Evolutionary conservation across 768 basidiomycete genomes (phyloP).

Genomic region (Lactarius deliciosus): DNA sequence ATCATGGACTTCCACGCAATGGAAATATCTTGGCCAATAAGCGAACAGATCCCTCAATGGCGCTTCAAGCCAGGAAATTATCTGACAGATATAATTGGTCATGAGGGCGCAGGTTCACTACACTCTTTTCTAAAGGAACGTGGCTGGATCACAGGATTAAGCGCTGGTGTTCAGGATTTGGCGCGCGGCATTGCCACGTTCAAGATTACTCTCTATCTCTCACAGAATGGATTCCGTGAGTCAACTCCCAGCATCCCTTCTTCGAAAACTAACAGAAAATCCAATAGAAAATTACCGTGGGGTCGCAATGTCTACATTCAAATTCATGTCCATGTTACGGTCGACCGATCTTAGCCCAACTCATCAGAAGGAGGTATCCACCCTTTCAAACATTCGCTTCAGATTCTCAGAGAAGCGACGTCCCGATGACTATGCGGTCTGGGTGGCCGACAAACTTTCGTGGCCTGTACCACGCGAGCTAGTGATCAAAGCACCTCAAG

Average conservation of each 20-base stretch:
- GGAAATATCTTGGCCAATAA: constrained; percentile 79
- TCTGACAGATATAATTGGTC: constrained; percentile 80
- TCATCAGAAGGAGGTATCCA: constrained; percentile 74
- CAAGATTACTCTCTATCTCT: constrained; percentile 78
- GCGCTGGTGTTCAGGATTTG: constrained; percentile 64
- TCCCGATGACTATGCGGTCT: constrained; percentile 77
- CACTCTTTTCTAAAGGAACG: constrained; percentile 86
- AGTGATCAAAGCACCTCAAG: constrained; percentile 65
- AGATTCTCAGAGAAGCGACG: constrained; percentile 82
- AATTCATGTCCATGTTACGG: constrained; percentile 73
- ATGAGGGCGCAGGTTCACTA: constrained; percentile 91
- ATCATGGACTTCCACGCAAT: constrained; percentile 83
- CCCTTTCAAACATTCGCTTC: constrained; percentile 73
- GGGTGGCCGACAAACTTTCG: constrained; percentile 70
- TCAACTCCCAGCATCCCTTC: constrained; percentile 19
- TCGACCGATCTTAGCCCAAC: constrained; percentile 58
- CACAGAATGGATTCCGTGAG: constrained; percentile 83
- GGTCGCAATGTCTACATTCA: constrained; percentile 68
- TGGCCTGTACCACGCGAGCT: constrained; percentile 82
- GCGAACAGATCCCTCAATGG: constrained; percentile 71
- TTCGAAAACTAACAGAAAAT: constrained; percentile 15
- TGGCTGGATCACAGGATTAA: constrained; percentile 80
- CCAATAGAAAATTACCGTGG: constrained; percentile 68
- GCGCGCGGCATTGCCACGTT: constrained; percentile 88
- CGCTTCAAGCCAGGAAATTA: constrained; percentile 75